Conservation (phyloP, 495 filamentous ascomycete species). For the Poronia punctata region DNA sequence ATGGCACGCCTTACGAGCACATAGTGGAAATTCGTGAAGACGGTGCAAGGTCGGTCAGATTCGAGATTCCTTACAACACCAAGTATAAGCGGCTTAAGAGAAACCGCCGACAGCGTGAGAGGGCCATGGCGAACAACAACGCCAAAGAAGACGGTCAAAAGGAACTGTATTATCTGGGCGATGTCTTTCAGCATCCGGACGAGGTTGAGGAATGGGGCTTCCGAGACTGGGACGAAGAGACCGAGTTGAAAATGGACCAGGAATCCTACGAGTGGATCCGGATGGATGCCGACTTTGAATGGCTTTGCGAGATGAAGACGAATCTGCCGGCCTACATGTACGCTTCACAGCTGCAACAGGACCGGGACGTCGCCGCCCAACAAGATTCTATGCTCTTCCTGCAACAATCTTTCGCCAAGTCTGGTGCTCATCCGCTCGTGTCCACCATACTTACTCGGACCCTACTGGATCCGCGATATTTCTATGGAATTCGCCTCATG, state of each 20-base stretch:
- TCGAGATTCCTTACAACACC: conserved; percentile 97
- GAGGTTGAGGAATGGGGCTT: conserved; percentile 80
- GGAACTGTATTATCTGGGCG: conserved; percentile 89
- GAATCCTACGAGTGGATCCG: conserved; percentile 99
- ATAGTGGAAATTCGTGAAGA: conserved; percentile 91
- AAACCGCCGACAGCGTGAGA: conserved; percentile 79
- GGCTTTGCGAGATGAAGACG: conserved; percentile 72
- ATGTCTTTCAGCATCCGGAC: conserved; percentile 75
- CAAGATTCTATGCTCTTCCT: conserved; percentile 59
- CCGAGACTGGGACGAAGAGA: conserved; percentile 77
- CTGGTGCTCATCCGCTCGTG: conserved; percentile 59
- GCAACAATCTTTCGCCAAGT: conserved; percentile 19
- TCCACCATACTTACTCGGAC: conserved; percentile 84
- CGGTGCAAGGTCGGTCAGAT: conserved; percentile 50
- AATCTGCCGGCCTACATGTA: conserved; percentile 94
- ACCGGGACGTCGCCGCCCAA: conserved; percentile 92
- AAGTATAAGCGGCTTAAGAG: conserved; percentile 98
- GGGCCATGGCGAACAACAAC: conserved; percentile 47
- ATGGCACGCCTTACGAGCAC: conserved; percentile 97
- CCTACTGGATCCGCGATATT: conserved; percentile 86
- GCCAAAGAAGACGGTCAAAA: conserved; percentile 67
- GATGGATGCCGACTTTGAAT: conserved; percentile 97
- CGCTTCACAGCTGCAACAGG: conserved; percentile 92
- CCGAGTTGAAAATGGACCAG: conserved; percentile 82
- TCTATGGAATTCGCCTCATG: conserved; percentile 79